Evolutionary conservation across 2,329 filamentous ascomycete species (phyloP).

Genomic region (Penicillium sp.): DNA sequence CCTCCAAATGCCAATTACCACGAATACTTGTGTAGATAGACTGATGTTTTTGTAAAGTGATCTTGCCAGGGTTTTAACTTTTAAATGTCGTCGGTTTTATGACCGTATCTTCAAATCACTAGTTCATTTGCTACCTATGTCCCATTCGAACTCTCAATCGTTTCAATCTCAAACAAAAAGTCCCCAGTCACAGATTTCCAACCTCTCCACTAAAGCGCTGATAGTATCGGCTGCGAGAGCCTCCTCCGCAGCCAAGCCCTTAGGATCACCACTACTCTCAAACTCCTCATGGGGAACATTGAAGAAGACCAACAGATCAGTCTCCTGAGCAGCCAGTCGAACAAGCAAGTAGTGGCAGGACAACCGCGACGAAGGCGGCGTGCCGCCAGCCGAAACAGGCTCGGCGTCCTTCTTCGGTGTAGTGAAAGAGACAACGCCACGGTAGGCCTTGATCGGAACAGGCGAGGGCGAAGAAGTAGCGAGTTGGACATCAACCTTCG

Average conservation of each 20-base stretch:
- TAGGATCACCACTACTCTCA: constrained; percentile 66
- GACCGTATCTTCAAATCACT: background rate
- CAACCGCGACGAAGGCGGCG: constrained; percentile 44
- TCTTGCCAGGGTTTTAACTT: no score
- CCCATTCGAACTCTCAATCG: background rate
- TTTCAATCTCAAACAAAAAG: constrained; percentile 57
- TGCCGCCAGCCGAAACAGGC: background rate
- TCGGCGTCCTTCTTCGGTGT: constrained; percentile 12
- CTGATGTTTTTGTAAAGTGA: no score
- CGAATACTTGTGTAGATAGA: no score
- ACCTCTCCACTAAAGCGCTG: constrained; percentile 63
- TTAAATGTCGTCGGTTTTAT: background rate
- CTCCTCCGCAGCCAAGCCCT: constrained; percentile 69
- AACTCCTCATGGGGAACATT: constrained; percentile 85
- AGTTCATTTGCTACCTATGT: background rate
- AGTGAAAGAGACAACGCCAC: constrained; percentile 31
- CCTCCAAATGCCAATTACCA: no score
- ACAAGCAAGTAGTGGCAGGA: constrained; percentile 77
- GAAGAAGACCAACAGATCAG: constrained; percentile 81
- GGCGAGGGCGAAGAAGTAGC: constrained; percentile 16
- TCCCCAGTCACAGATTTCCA: constrained; percentile 78
- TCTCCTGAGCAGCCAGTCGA: constrained; percentile 70
- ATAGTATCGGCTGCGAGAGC: constrained; percentile 43
- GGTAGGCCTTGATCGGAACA: constrained; percentile 23
- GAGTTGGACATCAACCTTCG: constrained; percentile 58